Conservation (phyloP, 768 basidiomycete genomes). For the Leccinum broughii region DNA sequence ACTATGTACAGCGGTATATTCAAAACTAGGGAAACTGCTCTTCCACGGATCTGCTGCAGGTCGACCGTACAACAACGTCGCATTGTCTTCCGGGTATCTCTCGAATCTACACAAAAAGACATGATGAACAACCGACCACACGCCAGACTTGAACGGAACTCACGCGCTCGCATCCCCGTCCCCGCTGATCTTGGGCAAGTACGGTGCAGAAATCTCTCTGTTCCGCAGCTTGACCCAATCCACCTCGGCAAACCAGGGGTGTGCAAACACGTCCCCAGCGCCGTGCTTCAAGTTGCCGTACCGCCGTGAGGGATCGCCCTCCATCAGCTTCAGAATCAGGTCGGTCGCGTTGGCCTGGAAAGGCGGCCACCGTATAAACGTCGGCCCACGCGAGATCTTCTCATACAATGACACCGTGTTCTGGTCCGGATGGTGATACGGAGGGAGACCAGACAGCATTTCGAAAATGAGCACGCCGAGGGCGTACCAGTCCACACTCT, state of each 20-base stretch:
- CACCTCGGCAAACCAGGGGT: slow-evolving; percentile 93
- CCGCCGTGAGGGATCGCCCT: slow-evolving; percentile 82
- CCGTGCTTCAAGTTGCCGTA: slow-evolving; percentile 90
- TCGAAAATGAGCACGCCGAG: slow-evolving; percentile 96
- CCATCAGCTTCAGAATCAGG: slow-evolving; percentile 88
- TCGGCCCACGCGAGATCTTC: slow-evolving; percentile 78
- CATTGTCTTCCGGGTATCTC: slow-evolving; percentile 75
- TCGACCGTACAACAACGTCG: slow-evolving; percentile 57
- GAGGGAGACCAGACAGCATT: slow-evolving; percentile 95
- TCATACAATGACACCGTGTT: slow-evolving; percentile 91
- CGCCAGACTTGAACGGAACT: slow-evolving; percentile 32
- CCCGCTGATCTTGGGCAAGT: slow-evolving; percentile 85
- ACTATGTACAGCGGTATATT: slow-evolving; percentile 53
- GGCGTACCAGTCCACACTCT: slow-evolving; percentile 98
- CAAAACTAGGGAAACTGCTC: slow-evolving; percentile 73
- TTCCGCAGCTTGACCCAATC: slow-evolving; percentile 81
- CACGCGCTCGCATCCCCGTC: slow-evolving; percentile 97
- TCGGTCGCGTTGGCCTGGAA: slow-evolving; percentile 80
- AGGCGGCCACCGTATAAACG: slow-evolving; percentile 75
- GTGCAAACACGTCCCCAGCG: slow-evolving; percentile 87
- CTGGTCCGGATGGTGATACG: slow-evolving; percentile 85
- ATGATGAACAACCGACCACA: slow-evolving; percentile 2
- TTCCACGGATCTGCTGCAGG: slow-evolving; percentile 63
- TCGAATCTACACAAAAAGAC: slow-evolving; percentile 55
- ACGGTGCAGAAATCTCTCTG: slow-evolving; percentile 93